phyloP scores from a whole-genome alignment of 768 basidiomycete genomes.

The Guyanaporus albipodus region DNA sequence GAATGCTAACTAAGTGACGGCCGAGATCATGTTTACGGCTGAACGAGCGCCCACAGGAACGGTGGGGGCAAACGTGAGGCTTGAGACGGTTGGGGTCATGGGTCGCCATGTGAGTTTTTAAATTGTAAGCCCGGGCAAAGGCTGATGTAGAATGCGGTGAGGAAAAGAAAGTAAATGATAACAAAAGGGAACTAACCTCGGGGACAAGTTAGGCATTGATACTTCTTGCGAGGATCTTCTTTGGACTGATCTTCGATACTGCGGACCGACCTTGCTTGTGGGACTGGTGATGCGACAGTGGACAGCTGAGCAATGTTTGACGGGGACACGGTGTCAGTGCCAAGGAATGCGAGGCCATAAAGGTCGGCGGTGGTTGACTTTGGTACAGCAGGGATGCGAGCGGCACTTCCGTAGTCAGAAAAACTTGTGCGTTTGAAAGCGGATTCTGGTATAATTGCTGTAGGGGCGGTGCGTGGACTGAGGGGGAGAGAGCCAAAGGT shows the following conservation, averaged over 20 bases:
- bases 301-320: constrained; percentile 51
- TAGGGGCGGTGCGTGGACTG: constrained; percentile 50
- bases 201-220: constrained; percentile 70
- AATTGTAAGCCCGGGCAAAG: constrained; percentile 89
- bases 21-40: constrained; percentile 93
- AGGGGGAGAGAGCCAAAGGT: constrained; percentile 57
- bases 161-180: background rate
- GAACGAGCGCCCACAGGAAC: constrained; percentile 84
- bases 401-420: constrained; percentile 62
- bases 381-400: constrained; percentile 45
- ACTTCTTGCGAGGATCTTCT: constrained; percentile 71
- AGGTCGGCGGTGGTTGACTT: constrained; percentile 50
- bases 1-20: constrained; percentile 83
- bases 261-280: constrained; percentile 36
- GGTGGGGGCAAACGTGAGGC: constrained; percentile 84
- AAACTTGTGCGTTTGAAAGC: constrained; percentile 47
- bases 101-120: constrained; percentile 94
- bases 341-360: constrained; percentile 34
- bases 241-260: constrained; percentile 42
- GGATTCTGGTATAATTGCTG: constrained; percentile 29
- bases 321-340: constrained; percentile 49
- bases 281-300: constrained; percentile 38
- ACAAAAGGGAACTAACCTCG: constrained; percentile 45
- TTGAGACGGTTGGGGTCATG: constrained; percentile 91
- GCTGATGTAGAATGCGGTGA: constrained; percentile 41